Conservation (phyloP, 352 stramenopile species). For the Peronosclerospora sorghi region DNA sequence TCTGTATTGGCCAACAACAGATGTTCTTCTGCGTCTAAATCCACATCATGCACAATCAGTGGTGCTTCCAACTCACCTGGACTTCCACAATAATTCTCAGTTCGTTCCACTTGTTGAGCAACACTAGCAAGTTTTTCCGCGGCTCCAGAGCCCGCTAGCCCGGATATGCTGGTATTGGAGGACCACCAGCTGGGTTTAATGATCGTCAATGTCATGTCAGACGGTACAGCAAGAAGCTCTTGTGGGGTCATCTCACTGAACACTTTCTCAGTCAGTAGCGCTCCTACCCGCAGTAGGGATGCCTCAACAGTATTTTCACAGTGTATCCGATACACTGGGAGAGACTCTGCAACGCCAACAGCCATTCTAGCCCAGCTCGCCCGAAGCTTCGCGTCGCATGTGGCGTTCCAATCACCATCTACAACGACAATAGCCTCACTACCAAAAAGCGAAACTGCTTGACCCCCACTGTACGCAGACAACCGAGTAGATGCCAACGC, state of each 20-base stretch:
- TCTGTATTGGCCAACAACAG: conserved; percentile 74
- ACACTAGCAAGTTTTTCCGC: conserved; percentile 19
- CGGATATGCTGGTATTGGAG: conserved; percentile 22
- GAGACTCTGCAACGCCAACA: conserved; percentile 28
- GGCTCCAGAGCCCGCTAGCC: conserved; percentile 12
- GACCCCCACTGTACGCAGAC: conserved; percentile 24
- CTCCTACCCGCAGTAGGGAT: conserved; percentile 58
- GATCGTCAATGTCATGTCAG: conserved; percentile 29
- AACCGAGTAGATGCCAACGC: conserved; percentile 64
- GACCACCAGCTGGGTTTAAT: conserved; percentile 69
- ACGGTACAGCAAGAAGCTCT: conserved; percentile 55
- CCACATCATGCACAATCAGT: conserved; percentile 47
- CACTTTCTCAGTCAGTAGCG: conserved; percentile 66
- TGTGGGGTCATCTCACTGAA: conserved; percentile 64
- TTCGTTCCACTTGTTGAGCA: conserved; percentile 28
- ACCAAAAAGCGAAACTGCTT: conserved; percentile 53
- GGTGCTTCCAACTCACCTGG: conserved; percentile 28
- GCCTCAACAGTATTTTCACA: conserved; percentile 73
- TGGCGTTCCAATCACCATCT: conserved; percentile 74
- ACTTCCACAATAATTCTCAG: conserved; percentile 38
- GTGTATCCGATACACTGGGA: conserved; percentile 67
- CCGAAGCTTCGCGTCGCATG: conserved; percentile 71
- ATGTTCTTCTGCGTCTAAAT: conserved; percentile 74
- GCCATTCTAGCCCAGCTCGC: conserved; percentile 65
- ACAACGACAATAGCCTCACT: conserved; percentile 68